Base-by-base conservation (phyloP, 371 early-diverging fungal genomes). In the Mortierella sp. region DNA sequence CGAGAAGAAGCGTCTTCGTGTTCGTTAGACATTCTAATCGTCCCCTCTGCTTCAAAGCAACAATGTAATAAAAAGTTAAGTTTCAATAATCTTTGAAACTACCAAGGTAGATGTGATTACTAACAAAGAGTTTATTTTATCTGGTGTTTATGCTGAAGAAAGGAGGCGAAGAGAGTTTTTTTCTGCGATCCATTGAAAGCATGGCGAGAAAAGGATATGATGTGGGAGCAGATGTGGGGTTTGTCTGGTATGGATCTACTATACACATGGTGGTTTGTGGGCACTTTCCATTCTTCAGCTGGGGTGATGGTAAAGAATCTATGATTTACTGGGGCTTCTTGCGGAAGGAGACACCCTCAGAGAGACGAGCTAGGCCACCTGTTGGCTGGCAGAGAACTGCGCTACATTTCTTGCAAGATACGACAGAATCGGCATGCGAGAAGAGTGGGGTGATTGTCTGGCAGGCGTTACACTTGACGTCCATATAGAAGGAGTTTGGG, bases 401-500 rank as follows among this genome's bases (percentile, higher is more conserved):
- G 73, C 94, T 92, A 94, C 99, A 99, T 73, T 95, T 94, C 76
- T 95, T 91, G 95, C 99, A 99, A 72, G 96, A 88, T 74, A 99
- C 99, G 86, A 98, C 98, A 76, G 98, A 98, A 90, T 99, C 99
- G 79, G 99, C 98, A 92, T 99, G 99, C 89, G 97, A 97, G 94
- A 98, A 99, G 82, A 99, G 97, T 79, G 97, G 96, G 88, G 98
- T 98, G 89, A 98, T 98, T 90, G 94, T 93, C 89, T 96, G 95
- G 93, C 99, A 99, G 76, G 97, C 97, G n/a, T 78, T 26, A 94
- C 99, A 99, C 94, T 99, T 99, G 86, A 99, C 99, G 87, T 99
- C 99, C 99, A 99, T 99, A 92, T 98, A 99, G 95, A 94, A 99
- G 54, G 99, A 98, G 95, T 99, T 98, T 74, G 99, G 98, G 88